Conservation (phyloP, 257 asterid species). For the Penstemon barbatus region DNA sequence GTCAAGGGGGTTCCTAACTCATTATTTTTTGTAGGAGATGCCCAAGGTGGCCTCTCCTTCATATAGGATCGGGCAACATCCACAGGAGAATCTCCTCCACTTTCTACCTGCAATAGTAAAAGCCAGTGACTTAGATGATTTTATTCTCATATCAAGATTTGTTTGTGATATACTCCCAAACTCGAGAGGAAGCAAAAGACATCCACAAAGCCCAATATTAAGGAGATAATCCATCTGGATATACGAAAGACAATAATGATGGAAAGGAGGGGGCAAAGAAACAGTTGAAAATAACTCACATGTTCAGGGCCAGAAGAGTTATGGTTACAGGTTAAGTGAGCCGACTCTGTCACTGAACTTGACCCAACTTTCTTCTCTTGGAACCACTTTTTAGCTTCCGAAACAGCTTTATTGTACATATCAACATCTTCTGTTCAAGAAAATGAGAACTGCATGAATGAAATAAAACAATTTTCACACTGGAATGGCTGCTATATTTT, state of each 20-base stretch:
- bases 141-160: slow-evolving; percentile 25
- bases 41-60: slow-evolving; percentile 77
- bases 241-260: background rate
- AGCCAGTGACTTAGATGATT: slow-evolving; percentile 20
- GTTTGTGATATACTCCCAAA: slow-evolving; percentile 13
- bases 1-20: slow-evolving; percentile 55
- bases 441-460: slow-evolving; percentile 22
- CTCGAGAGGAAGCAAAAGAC: slow-evolving; percentile 14
- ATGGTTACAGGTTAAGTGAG: slow-evolving; percentile 36
- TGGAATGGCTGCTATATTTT: slow-evolving; percentile 11
- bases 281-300: slow-evolving; percentile 37
- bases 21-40: slow-evolving; percentile 51
- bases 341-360: slow-evolving; percentile 45
- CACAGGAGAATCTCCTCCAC: slow-evolving; percentile 63
- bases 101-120: slow-evolving; percentile 47
- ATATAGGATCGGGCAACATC: slow-evolving; percentile 78
- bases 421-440: slow-evolving; percentile 50
- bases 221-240: slow-evolving; percentile 13
- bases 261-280: background rate
- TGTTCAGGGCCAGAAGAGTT: slow-evolving; percentile 33
- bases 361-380: slow-evolving; percentile 61
- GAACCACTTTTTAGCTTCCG: slow-evolving; percentile 78
- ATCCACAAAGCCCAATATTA: slow-evolving; percentile 4
- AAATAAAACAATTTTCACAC: slow-evolving; percentile 4
- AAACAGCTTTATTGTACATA: slow-evolving; percentile 48